Evolutionary conservation across 192 early-diverging fungal species (phyloP), one percentile per base, ranked within the genome.

Genomic region (Kappamyces sp.): DNA sequence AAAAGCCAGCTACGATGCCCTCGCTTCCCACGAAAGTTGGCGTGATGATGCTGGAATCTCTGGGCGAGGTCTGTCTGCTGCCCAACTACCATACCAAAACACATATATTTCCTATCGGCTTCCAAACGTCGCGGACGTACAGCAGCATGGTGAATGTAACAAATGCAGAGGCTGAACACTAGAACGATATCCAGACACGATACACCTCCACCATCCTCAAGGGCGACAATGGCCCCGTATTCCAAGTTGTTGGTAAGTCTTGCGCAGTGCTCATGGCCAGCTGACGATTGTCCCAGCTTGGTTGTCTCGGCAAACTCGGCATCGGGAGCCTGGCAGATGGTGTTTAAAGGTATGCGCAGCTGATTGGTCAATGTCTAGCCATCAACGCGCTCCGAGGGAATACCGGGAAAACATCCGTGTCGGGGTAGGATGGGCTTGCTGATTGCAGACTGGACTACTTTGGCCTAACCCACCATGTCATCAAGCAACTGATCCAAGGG

Each of bases 71-170:
- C 30, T 76, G 89, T 2, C 77, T 72, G 61, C 88, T 92, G 59
- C 76, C 86, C 41, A 73, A 78, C 0, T 96, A 87, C 63, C 91
- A 96, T 57, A 90, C 79, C 57, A 90, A 94, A 60, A 79, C 91
- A 9, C 93, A 96, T 61, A 94, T 96, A 40, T 96, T 80, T 74
- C 93, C 93, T 0, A 86, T 94, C 2, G 91, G 93, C 5, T 96
- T 91, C 69, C 84, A 64, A n/a, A 59, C 72, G 74, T 40, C 83
- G 68, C 81, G 81, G 51, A 54, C 53, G 8, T 93, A 89, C 63
- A 73, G 79, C 37, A 87, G 85, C 61, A 91, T 85, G 74, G 66
- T 84, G 3, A 83, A 91, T 59, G 73, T 80, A 5, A 65, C 70
- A 45, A 62, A 60, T 46, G 36, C 37, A 9, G 78, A 77, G 29